Base-by-base conservation (phyloP, 768 basidiomycete genomes). In the Suillus fuscotomentosus region DNA sequence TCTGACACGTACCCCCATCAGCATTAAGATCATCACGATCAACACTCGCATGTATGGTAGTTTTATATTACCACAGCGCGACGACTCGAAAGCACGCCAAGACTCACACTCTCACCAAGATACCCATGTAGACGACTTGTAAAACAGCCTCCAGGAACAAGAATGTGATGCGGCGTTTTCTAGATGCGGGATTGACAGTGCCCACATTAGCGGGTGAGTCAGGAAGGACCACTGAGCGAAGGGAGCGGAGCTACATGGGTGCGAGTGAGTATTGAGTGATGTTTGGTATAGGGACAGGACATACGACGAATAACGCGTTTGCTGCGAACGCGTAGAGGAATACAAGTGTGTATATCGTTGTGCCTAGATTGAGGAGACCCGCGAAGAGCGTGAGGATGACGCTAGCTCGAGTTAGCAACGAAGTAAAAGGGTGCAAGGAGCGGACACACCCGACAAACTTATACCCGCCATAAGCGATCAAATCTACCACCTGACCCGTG, bases 381-480 rank as follows among this genome's bases (percentile, higher is more conserved):
- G 85, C 86, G 1, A 92, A 74, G n/a, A 97, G 78, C 2, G 91
- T 88, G 14, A 90, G 77, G 68, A 97, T 96, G 47, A 98, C 93
- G 2, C 95, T 96, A 66, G 43, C 50, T 3, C 20, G 45, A 14
- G 17, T 60, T 17, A 7, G 6, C 13, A 7, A 39, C 4, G 3
- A 24, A n/a, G 38, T 15, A 56, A 20, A 24, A 15, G 22, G 24
- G 3, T 50, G 48, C 24, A 39, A 20, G 22, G 43, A 36, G 14
- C 24, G 1, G 3, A 79, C 88, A 36, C 67, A 95, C 94, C 94
- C 97, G 36, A 98, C 93, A 70, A 99, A 99, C 73, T 99, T 99
- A 79, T 99, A 99, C 0, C 97, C 97, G 5, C 90, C 92, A 73
- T 98, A 99, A 0, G 96, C 92, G 38, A 97, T 78, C 56, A 99